These are phyloP conservation scores for Iberis amara DNA, from an alignment of 441 rosid genomes.

Conservation along the genomic window DNA sequence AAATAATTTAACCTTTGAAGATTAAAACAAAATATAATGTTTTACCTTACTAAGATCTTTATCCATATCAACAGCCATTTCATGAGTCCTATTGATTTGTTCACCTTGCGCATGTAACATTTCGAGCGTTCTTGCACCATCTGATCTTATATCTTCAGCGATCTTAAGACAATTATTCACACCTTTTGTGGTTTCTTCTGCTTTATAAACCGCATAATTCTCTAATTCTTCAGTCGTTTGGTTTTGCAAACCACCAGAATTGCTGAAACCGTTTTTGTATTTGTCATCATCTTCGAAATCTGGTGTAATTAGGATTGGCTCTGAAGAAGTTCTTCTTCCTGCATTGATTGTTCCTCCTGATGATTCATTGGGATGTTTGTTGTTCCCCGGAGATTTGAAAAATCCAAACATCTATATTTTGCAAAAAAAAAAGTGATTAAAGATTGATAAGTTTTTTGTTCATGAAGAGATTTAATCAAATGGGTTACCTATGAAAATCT, in stretches of 20 bases:
- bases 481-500: conserved; percentile 16
- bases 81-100: conserved; percentile 61
- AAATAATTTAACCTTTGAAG: not conserved
- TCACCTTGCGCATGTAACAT: conserved; percentile 63
- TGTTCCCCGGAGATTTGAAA: conserved; percentile 36
- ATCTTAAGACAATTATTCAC: conserved; percentile 57
- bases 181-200: conserved; percentile 54
- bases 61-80: conserved; percentile 50
- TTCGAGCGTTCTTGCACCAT: conserved; percentile 55
- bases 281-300: conserved; percentile 31
- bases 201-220: conserved; percentile 50
- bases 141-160: conserved; percentile 52
- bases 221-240: conserved; percentile 54
- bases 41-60: conserved; percentile 46
- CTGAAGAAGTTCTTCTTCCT: conserved; percentile 51
- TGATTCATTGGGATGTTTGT: conserved; percentile 22
- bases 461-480: not conserved
- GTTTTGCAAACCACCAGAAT: conserved; percentile 47
- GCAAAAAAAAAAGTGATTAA: not conserved
- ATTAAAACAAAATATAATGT: not conserved
- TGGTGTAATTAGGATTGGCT: conserved; percentile 38
- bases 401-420: conserved; percentile 46
- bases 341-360: conserved; percentile 28
- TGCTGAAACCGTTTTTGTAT: conserved; percentile 43
- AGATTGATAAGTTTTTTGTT: not conserved